Evolutionary conservation across 257 asterid genomes (phyloP).

Genomic region (Capsicum baccatum): DNA sequence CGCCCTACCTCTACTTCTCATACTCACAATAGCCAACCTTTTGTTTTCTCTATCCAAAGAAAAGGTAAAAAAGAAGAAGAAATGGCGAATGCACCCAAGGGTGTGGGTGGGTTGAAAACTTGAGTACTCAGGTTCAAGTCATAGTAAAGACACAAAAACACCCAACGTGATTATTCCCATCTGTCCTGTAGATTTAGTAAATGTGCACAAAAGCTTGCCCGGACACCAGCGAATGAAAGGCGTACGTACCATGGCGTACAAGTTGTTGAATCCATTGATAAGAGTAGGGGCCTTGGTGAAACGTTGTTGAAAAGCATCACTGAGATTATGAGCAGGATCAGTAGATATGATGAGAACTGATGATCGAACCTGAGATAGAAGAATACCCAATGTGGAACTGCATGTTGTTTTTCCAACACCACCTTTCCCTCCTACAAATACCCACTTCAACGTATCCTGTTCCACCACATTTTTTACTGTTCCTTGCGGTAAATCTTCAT

Average conservation of each 20-base stretch:
- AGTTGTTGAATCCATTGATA: constrained; percentile 85
- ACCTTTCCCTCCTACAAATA: constrained; percentile 96
- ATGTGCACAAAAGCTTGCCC: too few relatives aligned
- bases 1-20: too few relatives aligned
- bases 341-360: constrained; percentile 96
- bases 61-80: neutral
- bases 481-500: constrained; percentile 71
- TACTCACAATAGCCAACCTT: too few relatives aligned
- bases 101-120: too few relatives aligned
- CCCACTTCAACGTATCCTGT: constrained; percentile 87
- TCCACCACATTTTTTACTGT: constrained; percentile 74
- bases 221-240: neutral
- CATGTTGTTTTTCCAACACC: constrained; percentile 98
- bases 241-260: constrained; percentile 92
- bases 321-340: constrained; percentile 96
- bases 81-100: too few relatives aligned
- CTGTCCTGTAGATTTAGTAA: too few relatives aligned
- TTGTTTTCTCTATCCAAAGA: neutral
- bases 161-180: too few relatives aligned
- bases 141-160: too few relatives aligned
- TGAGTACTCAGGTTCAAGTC: too few relatives aligned
- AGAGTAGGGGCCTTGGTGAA: constrained; percentile 91
- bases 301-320: constrained; percentile 93
- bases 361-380: constrained; percentile 69
- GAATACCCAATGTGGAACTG: constrained; percentile 74